Conservation (phyloP, 164 flowering plant species). For the Vitis rupestris region DNA sequence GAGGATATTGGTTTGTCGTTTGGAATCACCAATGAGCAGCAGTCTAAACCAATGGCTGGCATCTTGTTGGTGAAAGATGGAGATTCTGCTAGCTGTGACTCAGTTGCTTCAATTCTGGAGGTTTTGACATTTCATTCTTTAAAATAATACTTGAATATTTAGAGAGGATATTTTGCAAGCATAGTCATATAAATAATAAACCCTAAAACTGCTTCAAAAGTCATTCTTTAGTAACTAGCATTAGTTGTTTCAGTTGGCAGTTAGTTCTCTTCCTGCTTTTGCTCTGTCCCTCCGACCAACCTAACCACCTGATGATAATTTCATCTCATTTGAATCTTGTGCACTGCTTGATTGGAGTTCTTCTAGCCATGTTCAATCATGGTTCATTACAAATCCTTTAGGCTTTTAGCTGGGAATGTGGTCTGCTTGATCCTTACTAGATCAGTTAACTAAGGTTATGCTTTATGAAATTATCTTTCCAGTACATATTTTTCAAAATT, state of each 20-base stretch:
- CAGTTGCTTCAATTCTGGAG: slow-evolving; percentile 12
- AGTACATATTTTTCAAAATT: too few species aligned
- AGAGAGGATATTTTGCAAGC: not conserved
- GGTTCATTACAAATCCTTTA: too few species aligned
- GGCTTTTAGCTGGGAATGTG: too few species aligned
- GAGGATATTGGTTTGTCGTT: not conserved
- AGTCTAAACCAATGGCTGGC: not conserved
- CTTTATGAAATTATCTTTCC: too few species aligned
- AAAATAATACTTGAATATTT: not conserved
- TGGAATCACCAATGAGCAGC: slow-evolving; percentile 4
- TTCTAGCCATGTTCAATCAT: too few species aligned
- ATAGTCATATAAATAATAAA: not conserved
- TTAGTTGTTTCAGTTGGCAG: too few species aligned
- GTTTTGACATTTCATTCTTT: slow-evolving; percentile 13
- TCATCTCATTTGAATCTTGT: not conserved
- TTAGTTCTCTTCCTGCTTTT: too few species aligned
- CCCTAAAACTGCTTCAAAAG: not conserved
- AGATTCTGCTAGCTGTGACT: slow-evolving; percentile 4
- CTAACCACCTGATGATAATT: not conserved
- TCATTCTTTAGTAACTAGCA: not conserved
- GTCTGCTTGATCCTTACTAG: too few species aligned
- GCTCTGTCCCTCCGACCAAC: too few species aligned
- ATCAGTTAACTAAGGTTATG: too few species aligned
- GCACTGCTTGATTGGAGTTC: not conserved
- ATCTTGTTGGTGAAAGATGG: not conserved